Evolutionary conservation across 192 early-diverging fungal genomes (phyloP).

Genomic region (Coemansia sp.): DNA sequence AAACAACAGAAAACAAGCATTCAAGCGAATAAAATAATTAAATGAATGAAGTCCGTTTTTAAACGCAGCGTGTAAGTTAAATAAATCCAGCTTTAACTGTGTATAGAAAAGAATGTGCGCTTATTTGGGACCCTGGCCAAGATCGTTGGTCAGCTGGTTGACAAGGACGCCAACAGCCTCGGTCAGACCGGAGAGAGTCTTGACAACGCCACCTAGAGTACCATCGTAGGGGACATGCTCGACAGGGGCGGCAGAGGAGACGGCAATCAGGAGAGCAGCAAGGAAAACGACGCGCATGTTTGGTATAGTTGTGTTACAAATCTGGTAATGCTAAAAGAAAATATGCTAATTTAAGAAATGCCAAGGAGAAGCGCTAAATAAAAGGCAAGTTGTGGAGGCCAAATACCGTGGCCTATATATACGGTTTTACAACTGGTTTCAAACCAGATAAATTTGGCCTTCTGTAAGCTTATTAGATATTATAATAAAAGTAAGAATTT

Average conservation of each 20-base stretch:
- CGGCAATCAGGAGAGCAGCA: constrained; percentile 30
- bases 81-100: background rate
- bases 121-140: constrained; percentile 51
- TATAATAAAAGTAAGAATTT: background rate
- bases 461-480: background rate
- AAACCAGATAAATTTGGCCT: no score
- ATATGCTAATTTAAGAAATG: background rate
- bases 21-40: background rate
- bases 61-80: constrained; percentile 6
- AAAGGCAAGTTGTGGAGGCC: no score
- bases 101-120: background rate
- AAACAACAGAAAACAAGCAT: constrained; percentile 15
- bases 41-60: background rate
- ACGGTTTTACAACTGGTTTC: no score
- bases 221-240: constrained; percentile 39
- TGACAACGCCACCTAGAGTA: constrained; percentile 40
- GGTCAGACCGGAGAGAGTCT: constrained; percentile 40
- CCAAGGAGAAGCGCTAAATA: background rate
- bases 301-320: background rate
- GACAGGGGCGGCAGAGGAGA: constrained; percentile 32
- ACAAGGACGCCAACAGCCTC: constrained; percentile 38
- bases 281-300: constrained; percentile 42
- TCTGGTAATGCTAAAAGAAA: no score
- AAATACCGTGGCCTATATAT: no score
- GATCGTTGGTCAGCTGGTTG: constrained; percentile 49